Base-by-base conservation (phyloP, 352 stramenopile species). In the Elongisporangium undulatum region DNA sequence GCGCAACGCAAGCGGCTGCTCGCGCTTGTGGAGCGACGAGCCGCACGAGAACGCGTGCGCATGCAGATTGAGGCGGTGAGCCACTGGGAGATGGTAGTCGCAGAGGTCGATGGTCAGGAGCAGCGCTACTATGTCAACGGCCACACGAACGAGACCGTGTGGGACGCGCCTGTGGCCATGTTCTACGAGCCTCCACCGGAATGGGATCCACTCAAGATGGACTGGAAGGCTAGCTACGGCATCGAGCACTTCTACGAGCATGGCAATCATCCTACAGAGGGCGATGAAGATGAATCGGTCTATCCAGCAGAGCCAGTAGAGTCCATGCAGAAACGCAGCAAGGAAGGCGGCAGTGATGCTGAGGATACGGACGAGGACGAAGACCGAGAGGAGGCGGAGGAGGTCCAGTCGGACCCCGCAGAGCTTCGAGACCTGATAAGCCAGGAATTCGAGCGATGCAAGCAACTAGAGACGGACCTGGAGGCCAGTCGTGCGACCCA, bases 61-160 rank as follows among this genome's bases (percentile, higher is more conserved):
- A 66, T 62, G 45, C 69, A 80, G 15, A 54, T 90, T 20, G 68
- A 82, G 59, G 59, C 69, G 8, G 68, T 71, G 10, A 66, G 59
- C 7, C 63, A 87, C 24, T 92, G 83, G 83, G 75, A 75, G n/a
- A 13, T 79, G 2, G 64, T 89, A 12, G 29, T 88, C 0, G 58
- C 62, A 0, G 49, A 59, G 21, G 62, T 55, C 8, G 24, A 24
- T 15, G 50, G 13, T 2, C 34, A 60, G 2, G 64, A 77, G 3
- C 64, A 77, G 50, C 64, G 68, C 29, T 93, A 89, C 53, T 93
- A 74, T 59, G 68, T 66, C 16, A 88, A 93, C 56, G 50, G 45
- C 9, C n/a, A 56, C 15, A 93, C 83, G 2, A 76, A 75, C 1
- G 69, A 82, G 49, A 89, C 69, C 50, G 64, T 66, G 9, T 91